Base-by-base conservation (phyloP, 768 basidiomycete genomes). In the Xerocomellus dryophilus region DNA sequence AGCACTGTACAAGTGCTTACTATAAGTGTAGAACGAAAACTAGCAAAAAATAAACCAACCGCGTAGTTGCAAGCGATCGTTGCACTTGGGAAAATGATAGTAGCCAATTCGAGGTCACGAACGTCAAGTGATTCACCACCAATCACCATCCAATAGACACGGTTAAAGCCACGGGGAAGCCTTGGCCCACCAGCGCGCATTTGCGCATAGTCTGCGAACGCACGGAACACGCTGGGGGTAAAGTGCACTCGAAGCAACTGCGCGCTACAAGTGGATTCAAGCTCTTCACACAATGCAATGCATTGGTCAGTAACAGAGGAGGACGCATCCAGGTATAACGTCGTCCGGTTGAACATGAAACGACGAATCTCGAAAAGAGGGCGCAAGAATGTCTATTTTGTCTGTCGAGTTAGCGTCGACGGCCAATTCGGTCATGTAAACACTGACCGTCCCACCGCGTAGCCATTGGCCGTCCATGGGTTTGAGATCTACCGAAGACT, bases 301-400 rank as follows among this genome's bases (percentile, higher is more conserved):
- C 58, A 59, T 36, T 59, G 58, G 10, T 45, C 50, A 31, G 20
- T 42, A 29, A 59, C 58, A 7, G 58, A 59, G 7, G 15, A 9
- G 12, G 58, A 59, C 2, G 46, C 40, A 36, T 59, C 58, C 12
- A 59, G 38, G 32, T 59, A 54, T 15, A 60, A 44, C 11, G 58
- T 60, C 29, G 58, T 48, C 12, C 43, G 45, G 34, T 60, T 60
- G 57, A 59, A 60, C 58, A 59, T 59, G 47, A 59, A 60, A 31
- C 58, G 58, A 20, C 58, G 58, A 32, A 59, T 60, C 18, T 59
- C 58, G 34, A 59, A 59, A 40, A 60, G 58, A 23, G 58, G 58
- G 27, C 58, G 51, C 38, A 59, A 48, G 7, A 59, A 59, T 8
- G 58, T 60, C 58, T 59, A 20, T 35, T 34, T 47, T 32, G 14